These are phyloP conservation scores for Fusarium annulatum DNA, from an alignment of 2,329 filamentous ascomycete genomes.

Conservation along the genomic window DNA sequence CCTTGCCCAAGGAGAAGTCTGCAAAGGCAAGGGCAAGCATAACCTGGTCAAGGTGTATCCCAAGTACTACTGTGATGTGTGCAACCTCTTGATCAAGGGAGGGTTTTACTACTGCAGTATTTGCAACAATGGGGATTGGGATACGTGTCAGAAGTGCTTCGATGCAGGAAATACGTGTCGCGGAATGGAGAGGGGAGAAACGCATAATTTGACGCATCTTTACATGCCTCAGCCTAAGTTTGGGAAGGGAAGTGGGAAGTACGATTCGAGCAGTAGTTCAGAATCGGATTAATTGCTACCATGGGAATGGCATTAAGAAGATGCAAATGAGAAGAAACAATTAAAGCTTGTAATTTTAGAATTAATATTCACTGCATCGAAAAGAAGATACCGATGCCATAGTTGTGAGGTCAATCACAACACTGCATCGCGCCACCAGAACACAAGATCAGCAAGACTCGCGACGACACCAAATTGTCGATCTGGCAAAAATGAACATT, in stretches of 20 bases:
- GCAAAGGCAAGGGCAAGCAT: slow-evolving; percentile 27
- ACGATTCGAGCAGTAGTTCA: background rate
- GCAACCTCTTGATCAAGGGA: slow-evolving; percentile 10
- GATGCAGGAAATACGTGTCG: slow-evolving; percentile 20
- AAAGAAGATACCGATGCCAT: too few species aligned
- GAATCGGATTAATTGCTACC: background rate
- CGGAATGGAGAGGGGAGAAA: background rate
- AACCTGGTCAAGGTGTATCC: slow-evolving; percentile 32
- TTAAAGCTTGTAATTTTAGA: rapidly evolving
- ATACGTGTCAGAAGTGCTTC: slow-evolving; percentile 22
- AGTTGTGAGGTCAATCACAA: too few species aligned
- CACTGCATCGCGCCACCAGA: too few species aligned
- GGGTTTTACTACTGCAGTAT: slow-evolving; percentile 26
- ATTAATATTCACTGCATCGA: rapidly evolving
- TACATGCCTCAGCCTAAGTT: slow-evolving; percentile 13
- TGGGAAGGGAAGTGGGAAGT: background rate
- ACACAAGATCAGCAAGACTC: too few species aligned
- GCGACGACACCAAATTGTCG: too few species aligned
- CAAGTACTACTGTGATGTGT: slow-evolving; percentile 22
- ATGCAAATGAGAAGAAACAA: rapidly evolving
- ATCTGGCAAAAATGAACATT: too few species aligned
- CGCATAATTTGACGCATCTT: slow-evolving; percentile 3
- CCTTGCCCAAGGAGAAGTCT: slow-evolving; percentile 10
- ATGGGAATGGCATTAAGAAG: too few species aligned
- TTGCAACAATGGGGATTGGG: slow-evolving; percentile 26